Evolutionary conservation across 192 early-diverging fungal species (phyloP), one percentile per base, ranked within the genome.

Genomic region (Mortierella alpina): DNA sequence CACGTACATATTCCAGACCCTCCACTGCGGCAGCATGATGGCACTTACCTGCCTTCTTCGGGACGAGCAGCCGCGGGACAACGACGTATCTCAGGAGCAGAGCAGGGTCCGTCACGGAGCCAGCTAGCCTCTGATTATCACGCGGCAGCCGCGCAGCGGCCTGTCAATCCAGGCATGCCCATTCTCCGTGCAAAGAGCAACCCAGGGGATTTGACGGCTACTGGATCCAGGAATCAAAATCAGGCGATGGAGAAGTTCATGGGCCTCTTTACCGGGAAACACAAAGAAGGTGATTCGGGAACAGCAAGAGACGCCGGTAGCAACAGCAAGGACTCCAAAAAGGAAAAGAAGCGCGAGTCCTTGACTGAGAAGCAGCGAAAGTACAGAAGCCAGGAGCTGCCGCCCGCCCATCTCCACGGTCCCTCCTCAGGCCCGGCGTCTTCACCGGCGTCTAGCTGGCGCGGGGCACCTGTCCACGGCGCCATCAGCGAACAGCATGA

Each of bases 171-270:
- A 5, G 67, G 74, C 4, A 72, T 79, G 64, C 63, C 70, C 5
- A 80, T 80, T 14, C 23, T 56, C 5, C 65, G 77, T 23, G 65
- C 77, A 6, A 80, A 80, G 56, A 80, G 77, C 20, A 80, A 80
- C 20, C 77, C 77, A 2, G 77, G 77, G 14, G 77, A 72, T 2
- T 31, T 80, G 11, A 51, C 60, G 8, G 46, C 44, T 18, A 46
- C 44, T 44, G 54, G 63, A 50, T n/a, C 58, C 18, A 66, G 62
- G 55, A 63, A 63, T 57, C 59, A 45, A 45, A 57, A 63, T 44
- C 70, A 68, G 17, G 52, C 77, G 8, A 72, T 72, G 8, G 77
- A 68, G n/a, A 72, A 70, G 54, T 68, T 80, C 50, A 80, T 68
- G 20, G 77, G 77, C 1, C 46, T 71, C 14, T 72, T 80, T 40